phyloP scores from a whole-genome alignment of 129 eudicot species.

The Saposhnikovia divaricata region DNA sequence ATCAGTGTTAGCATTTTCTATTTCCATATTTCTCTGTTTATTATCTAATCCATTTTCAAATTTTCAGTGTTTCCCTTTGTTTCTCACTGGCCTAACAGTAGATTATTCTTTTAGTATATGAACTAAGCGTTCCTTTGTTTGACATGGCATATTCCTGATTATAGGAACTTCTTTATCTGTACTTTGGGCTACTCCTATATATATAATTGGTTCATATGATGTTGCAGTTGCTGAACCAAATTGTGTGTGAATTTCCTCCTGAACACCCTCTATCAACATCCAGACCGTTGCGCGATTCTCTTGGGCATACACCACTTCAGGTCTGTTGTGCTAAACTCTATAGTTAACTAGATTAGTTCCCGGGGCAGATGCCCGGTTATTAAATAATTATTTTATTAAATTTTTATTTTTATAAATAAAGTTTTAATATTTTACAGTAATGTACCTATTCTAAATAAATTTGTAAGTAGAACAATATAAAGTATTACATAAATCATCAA shows the following conservation, averaged over 20 bases:
- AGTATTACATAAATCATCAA: too few species aligned
- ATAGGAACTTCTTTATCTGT: not conserved
- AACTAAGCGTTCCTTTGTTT: not conserved
- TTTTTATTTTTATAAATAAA: too few species aligned
- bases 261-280: slow-evolving; percentile 52
- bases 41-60: not conserved
- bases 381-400: too few species aligned
- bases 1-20: not conserved
- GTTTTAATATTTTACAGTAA: too few species aligned
- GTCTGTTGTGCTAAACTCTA: slow-evolving; percentile 9
- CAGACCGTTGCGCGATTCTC: slow-evolving; percentile 54
- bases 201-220: not conserved
- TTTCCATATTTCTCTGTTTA: not conserved
- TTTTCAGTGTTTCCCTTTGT: not conserved
- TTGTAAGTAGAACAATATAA: too few species aligned
- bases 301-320: slow-evolving; percentile 64
- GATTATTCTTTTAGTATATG: not conserved
- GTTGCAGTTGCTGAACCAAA: slow-evolving; percentile 54
- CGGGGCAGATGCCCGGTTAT: too few species aligned
- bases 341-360: not conserved
- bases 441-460: too few species aligned
- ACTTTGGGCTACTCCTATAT: not conserved
- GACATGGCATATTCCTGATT: not conserved
- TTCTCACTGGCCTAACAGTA: not conserved
- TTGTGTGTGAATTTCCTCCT: slow-evolving; percentile 58